phyloP scores from a whole-genome alignment of 495 filamentous ascomycete species.

The Pseudomonodictys pantanalensis region DNA sequence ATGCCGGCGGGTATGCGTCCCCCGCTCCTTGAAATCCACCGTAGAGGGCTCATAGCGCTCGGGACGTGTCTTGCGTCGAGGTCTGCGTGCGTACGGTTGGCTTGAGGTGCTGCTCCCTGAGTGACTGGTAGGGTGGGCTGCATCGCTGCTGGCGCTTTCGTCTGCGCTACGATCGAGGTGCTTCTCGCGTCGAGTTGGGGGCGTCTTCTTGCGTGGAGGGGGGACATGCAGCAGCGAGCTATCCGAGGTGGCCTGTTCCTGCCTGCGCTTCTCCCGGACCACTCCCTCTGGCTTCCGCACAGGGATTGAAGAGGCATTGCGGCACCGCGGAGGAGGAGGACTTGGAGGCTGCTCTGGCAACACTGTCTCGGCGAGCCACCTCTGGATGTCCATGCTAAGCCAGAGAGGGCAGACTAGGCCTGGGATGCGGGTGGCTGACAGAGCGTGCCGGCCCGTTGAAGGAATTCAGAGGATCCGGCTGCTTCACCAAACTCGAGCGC shows the following conservation, averaged over 20 bases:
- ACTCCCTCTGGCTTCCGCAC: conserved; percentile 6
- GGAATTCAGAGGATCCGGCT: not conserved
- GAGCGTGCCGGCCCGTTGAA: conserved; percentile 22
- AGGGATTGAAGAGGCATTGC: conserved; percentile 12
- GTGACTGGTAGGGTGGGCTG: not conserved
- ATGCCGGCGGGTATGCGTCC: conserved; percentile 23
- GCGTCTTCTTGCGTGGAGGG: conserved; percentile 3
- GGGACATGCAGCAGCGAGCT: conserved; percentile 39
- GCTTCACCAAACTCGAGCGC: not conserved
- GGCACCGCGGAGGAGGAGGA: conserved; percentile 18
- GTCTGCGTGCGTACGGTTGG: conserved; percentile 36
- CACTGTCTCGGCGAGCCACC: conserved; percentile 26
- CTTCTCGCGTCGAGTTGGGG: conserved; percentile 12
- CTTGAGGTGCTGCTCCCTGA: conserved; percentile 20
- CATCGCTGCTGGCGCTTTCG: conserved; percentile 12
- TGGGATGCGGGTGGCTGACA: conserved; percentile 19
- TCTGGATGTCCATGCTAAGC: conserved; percentile 28
- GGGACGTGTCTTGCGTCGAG: conserved; percentile 36
- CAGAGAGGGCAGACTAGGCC: not conserved
- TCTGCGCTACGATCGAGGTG: conserved; percentile 7
- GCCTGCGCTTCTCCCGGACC: conserved; percentile 21
- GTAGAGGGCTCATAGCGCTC: conserved; percentile 49
- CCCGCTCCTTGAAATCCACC: conserved; percentile 43
- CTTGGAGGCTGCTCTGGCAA: conserved; percentile 24
- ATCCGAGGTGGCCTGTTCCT: conserved; percentile 36